These are phyloP conservation scores for Aleurites moluccanus DNA, from an alignment of 441 rosid genomes.

Conservation along the genomic window DNA sequence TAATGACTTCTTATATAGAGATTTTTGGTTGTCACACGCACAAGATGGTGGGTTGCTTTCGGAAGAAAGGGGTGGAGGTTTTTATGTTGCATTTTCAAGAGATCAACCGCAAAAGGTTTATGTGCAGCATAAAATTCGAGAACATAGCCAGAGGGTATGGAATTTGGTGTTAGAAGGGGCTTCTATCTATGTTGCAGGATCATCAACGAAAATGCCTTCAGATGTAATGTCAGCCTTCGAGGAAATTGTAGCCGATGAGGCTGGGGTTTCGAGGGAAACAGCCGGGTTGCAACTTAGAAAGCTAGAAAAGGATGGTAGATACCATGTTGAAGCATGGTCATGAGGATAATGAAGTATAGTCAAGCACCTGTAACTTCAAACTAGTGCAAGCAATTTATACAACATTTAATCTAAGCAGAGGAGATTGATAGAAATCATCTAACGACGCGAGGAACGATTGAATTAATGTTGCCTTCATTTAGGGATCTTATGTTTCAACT, in stretches of 20 bases:
- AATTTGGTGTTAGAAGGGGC: constrained; percentile 59
- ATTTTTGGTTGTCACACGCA: constrained; percentile 67
- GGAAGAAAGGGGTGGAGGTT: constrained; percentile 76
- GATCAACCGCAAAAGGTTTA: constrained; percentile 85
- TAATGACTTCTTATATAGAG: constrained; percentile 69
- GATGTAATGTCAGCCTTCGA: constrained; percentile 75
- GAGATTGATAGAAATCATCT: not conserved
- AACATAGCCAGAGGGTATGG: constrained; percentile 63
- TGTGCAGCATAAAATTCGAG: constrained; percentile 81
- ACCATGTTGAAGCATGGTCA: constrained; percentile 97
- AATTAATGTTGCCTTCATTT: not conserved
- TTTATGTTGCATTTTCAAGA: constrained; percentile 84
- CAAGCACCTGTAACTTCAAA: not conserved
- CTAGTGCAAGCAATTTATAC: not conserved
- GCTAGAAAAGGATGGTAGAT: constrained; percentile 76
- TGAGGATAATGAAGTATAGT: constrained; percentile 30
- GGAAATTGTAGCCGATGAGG: constrained; percentile 64
- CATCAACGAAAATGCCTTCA: constrained; percentile 92
- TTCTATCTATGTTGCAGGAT: constrained; percentile 77
- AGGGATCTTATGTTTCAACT: not conserved
- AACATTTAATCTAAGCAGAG: not conserved
- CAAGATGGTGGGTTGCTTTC: constrained; percentile 56
- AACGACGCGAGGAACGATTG: not conserved
- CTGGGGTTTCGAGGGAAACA: constrained; percentile 58
- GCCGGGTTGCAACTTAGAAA: constrained; percentile 63